These are phyloP conservation scores for Camelina neglecta DNA, from an alignment of 345 rosid genomes.

Conservation along the genomic window DNA sequence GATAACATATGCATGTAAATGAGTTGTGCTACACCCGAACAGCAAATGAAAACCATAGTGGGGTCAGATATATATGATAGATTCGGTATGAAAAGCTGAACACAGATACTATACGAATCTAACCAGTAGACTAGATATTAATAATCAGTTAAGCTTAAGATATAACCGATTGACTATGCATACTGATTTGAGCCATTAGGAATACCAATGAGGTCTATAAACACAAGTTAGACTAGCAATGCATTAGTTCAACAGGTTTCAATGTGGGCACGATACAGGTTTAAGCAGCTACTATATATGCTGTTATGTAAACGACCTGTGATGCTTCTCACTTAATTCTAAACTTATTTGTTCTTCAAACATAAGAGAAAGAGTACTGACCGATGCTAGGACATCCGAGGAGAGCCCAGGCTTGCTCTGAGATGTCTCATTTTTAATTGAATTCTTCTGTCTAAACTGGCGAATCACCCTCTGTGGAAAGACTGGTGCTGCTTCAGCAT, in stretches of 20 bases:
- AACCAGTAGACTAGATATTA: neutral
- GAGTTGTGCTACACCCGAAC: neutral
- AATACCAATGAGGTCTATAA: neutral
- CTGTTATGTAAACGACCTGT: neutral
- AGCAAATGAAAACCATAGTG: neutral
- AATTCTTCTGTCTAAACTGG: conserved; percentile 70
- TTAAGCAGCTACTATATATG: neutral
- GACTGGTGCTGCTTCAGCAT: conserved; percentile 43
- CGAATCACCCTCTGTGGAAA: conserved; percentile 58
- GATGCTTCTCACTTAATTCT: conserved; percentile 8
- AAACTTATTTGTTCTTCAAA: neutral
- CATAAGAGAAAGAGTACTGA: conserved; percentile 42
- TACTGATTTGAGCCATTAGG: neutral
- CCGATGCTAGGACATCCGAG: conserved; percentile 69
- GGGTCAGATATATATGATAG: neutral
- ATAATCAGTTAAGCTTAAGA: neutral
- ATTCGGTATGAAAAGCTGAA: neutral
- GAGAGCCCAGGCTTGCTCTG: conserved; percentile 68
- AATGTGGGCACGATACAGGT: neutral
- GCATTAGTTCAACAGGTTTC: conserved; percentile 1
- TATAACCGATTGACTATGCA: neutral
- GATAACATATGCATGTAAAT: neutral
- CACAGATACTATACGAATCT: neutral
- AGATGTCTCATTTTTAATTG: conserved; percentile 54
- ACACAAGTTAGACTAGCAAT: neutral